Evolutionary conservation across 1,139 yeast genomes (phyloP).

Genomic region (Candida dubliniensis): DNA sequence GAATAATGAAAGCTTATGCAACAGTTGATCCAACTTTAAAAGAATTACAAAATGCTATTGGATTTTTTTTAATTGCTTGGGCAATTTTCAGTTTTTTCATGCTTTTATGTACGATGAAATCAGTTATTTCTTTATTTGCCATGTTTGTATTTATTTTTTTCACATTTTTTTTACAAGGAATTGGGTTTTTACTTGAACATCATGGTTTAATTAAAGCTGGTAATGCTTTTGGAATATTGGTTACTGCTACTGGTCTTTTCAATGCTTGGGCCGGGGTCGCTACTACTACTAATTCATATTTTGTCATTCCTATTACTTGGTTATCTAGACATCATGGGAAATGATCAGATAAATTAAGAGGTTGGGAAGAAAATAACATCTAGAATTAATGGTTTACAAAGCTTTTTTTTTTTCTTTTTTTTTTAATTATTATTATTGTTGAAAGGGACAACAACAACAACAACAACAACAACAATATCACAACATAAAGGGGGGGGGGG

Average conservation of each 20-base stretch:
- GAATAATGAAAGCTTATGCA: slow-evolving; percentile 55
- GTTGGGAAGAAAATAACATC: background rate
- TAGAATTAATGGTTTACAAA: background rate
- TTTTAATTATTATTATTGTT: background rate
- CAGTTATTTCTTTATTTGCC: slow-evolving; percentile 33
- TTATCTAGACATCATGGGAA: background rate
- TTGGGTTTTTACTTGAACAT: slow-evolving; percentile 33
- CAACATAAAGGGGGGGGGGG: no score
- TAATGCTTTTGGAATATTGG: slow-evolving; percentile 68
- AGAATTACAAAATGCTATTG: slow-evolving; percentile 31
- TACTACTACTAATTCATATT: slow-evolving; percentile 58
- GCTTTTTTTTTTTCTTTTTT: background rate
- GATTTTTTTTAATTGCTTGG: slow-evolving; percentile 41
- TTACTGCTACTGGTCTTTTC: slow-evolving; percentile 27
- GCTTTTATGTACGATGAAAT: slow-evolving; percentile 35
- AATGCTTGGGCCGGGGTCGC: slow-evolving; percentile 75
- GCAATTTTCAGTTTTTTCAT: slow-evolving; percentile 39
- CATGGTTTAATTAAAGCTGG: slow-evolving; percentile 53
- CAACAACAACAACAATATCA: no score
- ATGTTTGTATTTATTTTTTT: slow-evolving; percentile 33
- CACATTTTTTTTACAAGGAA: slow-evolving; percentile 38
- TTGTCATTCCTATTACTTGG: slow-evolving; percentile 18
- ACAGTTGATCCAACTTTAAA: slow-evolving; percentile 26
- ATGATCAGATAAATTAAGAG: no score
- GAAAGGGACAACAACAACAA: background rate